Evolutionary conservation across 495 filamentous ascomycete species (phyloP).

Genomic region (Geopyxis carbonaria): DNA sequence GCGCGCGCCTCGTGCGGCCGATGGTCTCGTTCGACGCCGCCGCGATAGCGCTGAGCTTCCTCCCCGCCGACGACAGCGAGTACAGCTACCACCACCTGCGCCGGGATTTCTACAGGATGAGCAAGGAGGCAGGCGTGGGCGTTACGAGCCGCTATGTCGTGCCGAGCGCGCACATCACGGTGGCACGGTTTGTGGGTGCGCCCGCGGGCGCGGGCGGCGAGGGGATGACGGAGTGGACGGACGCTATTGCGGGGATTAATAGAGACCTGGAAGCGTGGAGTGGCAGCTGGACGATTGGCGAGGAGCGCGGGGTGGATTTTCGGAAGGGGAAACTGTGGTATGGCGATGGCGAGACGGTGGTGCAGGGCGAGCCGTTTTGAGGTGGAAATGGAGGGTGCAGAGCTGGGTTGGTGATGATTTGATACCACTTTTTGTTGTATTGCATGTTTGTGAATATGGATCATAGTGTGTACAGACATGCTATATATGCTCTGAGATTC

Average conservation of each 20-base stretch:
- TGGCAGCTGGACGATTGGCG: constrained; percentile 55
- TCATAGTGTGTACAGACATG: too few species aligned
- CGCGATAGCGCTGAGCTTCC: constrained; percentile 68
- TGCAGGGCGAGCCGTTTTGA: constrained; percentile 12
- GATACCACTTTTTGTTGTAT: too few species aligned
- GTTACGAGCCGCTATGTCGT: constrained; percentile 65
- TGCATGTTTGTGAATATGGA: too few species aligned
- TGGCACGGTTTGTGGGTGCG: constrained; percentile 52
- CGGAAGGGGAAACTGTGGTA: constrained; percentile 65
- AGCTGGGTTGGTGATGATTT: too few species aligned
- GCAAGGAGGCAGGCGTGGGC: constrained; percentile 37
- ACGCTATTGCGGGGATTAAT: constrained; percentile 61
- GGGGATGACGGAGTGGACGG: constrained; percentile 39
- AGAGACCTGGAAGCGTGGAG: constrained; percentile 36
- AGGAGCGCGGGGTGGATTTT: constrained; percentile 56
- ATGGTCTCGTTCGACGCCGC: constrained; percentile 68
- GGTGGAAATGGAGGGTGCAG: too few species aligned
- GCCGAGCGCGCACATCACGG: constrained; percentile 73
- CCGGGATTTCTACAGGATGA: constrained; percentile 51
- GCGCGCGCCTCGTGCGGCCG: constrained; percentile 58
- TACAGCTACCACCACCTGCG: constrained; percentile 89
- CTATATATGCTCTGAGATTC: too few species aligned
- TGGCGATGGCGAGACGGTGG: constrained; percentile 51
- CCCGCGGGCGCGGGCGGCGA: constrained; percentile 24
- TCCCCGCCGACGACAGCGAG: constrained; percentile 47